phyloP scores from a whole-genome alignment of 78 protist genomes.

The Anaeramoeba ignava region DNA sequence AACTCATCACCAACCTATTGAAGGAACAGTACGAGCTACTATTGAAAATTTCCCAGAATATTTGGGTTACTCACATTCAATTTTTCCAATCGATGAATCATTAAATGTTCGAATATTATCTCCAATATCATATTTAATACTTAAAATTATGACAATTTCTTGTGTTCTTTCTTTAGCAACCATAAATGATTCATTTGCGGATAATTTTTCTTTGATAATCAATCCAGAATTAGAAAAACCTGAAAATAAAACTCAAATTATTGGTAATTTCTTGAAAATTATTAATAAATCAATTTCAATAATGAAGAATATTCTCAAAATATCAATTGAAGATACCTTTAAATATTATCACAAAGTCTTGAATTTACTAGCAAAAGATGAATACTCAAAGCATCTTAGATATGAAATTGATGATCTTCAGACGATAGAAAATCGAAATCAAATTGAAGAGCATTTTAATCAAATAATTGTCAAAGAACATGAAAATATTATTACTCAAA shows the following conservation, averaged over 20 bases:
- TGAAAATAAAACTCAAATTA: neutral
- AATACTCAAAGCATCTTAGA: neutral
- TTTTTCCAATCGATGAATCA: neutral
- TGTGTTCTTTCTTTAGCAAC: neutral
- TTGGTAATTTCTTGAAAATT: neutral
- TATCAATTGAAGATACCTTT: neutral
- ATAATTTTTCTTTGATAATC: neutral
- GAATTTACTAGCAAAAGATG: neutral
- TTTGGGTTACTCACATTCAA: neutral
- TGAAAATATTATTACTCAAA: no score
- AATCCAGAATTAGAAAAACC: neutral
- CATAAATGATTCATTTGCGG: neutral
- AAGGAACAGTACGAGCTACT: neutral
- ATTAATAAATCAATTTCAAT: neutral
- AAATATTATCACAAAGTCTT: neutral
- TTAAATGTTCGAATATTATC: neutral
- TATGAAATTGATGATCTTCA: neutral
- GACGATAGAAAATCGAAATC: neutral
- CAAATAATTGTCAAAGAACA: no score
- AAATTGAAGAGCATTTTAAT: neutral
- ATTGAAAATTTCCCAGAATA: neutral
- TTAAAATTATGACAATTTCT: neutral
- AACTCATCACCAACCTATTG: neutral
- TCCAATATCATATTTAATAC: neutral
- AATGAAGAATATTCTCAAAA: neutral